Percentiles rank a stretch among this genome's conserved stretches.
Conservation (phyloP, 1,284 basidiomycete genomes). For the Cerrena zonata region DNA sequence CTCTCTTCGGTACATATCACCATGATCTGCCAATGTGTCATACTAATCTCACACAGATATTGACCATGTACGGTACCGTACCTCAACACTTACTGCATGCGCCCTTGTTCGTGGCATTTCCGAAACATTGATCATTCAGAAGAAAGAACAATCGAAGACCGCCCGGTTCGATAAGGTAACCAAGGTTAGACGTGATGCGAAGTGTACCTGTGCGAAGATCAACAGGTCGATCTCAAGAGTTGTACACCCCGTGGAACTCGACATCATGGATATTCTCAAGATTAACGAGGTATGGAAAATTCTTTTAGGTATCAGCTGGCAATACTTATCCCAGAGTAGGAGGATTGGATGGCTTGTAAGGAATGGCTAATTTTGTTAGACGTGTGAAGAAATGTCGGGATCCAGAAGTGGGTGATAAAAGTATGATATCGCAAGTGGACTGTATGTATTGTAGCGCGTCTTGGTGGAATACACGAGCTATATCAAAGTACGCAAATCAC, state of each 20-base stretch:
- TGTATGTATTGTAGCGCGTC: no score
- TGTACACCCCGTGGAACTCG: not conserved
- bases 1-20: constrained; percentile 36
- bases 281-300: not conserved
- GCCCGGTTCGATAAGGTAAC: not conserved
- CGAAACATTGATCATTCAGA: not conserved
- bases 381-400: no score
- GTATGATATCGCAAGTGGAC: no score
- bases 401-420: no score
- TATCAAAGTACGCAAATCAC: no score
- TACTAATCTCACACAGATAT: constrained; percentile 28
- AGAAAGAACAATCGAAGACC: not conserved
- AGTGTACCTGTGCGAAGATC: not conserved
- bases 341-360: not conserved
- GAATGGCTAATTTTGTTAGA: not conserved
- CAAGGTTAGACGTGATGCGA: not conserved
- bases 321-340: not conserved
- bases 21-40: not conserved
- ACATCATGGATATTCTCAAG: not conserved
- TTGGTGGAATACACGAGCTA: no score
- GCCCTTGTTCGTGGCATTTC: constrained; percentile 40
- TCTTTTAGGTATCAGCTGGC: not conserved
- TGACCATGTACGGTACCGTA: constrained; percentile 44
- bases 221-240: not conserved
- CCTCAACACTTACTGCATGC: constrained; percentile 46